These are phyloP conservation scores for Dipteronia dyeriana DNA, from an alignment of 345 rosid species.

Conservation along the genomic window DNA sequence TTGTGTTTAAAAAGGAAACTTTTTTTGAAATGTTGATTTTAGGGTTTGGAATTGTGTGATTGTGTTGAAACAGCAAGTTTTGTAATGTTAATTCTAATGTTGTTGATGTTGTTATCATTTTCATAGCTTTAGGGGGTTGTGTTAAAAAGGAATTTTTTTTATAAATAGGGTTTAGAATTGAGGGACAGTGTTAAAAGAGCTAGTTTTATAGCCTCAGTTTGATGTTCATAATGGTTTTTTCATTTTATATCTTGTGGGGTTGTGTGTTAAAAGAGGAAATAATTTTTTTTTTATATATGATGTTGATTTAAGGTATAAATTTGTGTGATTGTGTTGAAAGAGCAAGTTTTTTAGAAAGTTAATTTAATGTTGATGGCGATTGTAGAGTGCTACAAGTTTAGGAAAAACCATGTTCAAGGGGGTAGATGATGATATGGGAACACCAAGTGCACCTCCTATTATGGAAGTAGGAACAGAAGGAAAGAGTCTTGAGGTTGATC, in stretches of 20 bases:
- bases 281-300: not conserved
- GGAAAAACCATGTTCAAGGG: constrained; percentile 30
- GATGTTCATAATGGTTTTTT: not conserved
- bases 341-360: constrained; percentile 2
- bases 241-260: not conserved
- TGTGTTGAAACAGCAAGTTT: not conserved
- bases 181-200: not conserved
- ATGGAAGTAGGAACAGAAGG: constrained; percentile 53
- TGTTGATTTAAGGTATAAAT: not conserved
- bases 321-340: not conserved
- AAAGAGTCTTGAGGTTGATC: constrained; percentile 38
- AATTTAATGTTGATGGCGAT: constrained; percentile 17
- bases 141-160: not conserved
- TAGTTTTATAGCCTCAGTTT: not conserved
- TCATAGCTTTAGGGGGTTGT: not conserved
- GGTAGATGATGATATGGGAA: constrained; percentile 61
- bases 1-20: not conserved
- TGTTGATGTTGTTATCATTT: constrained; percentile 1
- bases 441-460: constrained; percentile 95
- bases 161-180: not conserved
- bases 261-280: not conserved
- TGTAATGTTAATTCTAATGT: constrained; percentile 10
- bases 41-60: not conserved
- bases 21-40: too few relatives aligned
- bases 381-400: constrained; percentile 38